phyloP scores from a whole-genome alignment of 192 early-diverging fungal species.

The Kappamyces sp. region DNA sequence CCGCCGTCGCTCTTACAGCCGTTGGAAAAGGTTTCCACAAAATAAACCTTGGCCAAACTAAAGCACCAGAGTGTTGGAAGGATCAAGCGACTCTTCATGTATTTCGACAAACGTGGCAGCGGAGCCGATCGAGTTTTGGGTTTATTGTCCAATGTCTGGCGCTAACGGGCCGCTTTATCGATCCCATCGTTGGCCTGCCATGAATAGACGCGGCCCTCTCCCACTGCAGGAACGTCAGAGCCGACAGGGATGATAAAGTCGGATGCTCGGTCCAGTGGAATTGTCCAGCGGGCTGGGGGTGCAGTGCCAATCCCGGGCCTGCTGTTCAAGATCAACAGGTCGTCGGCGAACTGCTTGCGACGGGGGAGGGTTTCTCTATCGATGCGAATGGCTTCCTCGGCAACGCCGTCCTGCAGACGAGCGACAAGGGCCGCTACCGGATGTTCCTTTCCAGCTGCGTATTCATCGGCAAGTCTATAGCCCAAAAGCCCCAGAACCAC shows the following conservation, averaged over 20 bases:
- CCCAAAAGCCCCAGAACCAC: too few species aligned
- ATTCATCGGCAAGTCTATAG: too few species aligned
- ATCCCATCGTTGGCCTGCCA: conserved; percentile 40
- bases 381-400: too few species aligned
- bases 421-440: too few species aligned
- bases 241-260: conserved; percentile 37
- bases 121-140: too few species aligned
- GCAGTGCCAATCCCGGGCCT: conserved; percentile 1
- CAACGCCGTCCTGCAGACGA: too few species aligned
- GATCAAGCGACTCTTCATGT: too few species aligned
- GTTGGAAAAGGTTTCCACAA: conserved; percentile 81
- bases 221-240: conserved; percentile 24
- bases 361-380: too few species aligned
- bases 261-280: conserved; percentile 23
- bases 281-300: conserved; percentile 22
- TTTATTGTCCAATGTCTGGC: too few species aligned
- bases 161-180: too few species aligned
- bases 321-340: conserved; percentile 23
- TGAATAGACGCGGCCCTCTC: conserved; percentile 28
- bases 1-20: conserved; percentile 19
- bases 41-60: conserved; percentile 64
- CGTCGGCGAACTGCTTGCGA: conserved; percentile 22
- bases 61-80: conserved; percentile 13
- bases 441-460: too few species aligned
- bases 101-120: too few species aligned